Percentiles rank a stretch among this genome's conserved stretches.
These are phyloP conservation scores for Trametes hirsuta DNA, from an alignment of 1,284 basidiomycete species.

Conservation along the genomic window DNA sequence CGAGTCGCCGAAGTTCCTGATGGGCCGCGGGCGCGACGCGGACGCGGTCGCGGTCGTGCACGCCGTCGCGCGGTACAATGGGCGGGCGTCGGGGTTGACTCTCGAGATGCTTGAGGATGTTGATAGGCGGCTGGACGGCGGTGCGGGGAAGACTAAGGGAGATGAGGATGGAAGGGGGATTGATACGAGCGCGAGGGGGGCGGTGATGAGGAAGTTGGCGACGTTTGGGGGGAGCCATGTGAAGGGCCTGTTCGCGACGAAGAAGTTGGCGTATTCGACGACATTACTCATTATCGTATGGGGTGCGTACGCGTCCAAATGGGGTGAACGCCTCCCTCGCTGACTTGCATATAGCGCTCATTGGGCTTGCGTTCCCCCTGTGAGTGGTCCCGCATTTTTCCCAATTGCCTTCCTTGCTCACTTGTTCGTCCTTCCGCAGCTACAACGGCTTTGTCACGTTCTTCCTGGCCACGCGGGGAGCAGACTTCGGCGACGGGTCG, in stretches of 20 bases:
- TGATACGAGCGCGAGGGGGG: conserved; percentile 39
- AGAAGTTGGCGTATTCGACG: conserved; percentile 62
- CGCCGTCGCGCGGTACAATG: conserved; percentile 72
- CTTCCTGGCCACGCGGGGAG: conserved; percentile 58
- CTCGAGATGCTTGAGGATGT: conserved; percentile 37
- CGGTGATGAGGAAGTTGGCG: conserved; percentile 42
- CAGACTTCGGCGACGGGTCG: conserved; percentile 59
- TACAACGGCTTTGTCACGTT: conserved; percentile 65
- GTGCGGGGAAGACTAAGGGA: neutral
- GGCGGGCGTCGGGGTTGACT: conserved; percentile 45
- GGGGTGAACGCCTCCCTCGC: neutral
- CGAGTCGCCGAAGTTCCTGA: conserved; percentile 75
- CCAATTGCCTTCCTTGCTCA: neutral
- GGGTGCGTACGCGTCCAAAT: conserved; percentile 40
- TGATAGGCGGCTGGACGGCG: neutral
- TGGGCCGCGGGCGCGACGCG: conserved; percentile 68
- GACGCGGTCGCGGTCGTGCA: conserved; percentile 72
- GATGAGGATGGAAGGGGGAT: neutral
- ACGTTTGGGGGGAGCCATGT: conserved; percentile 50
- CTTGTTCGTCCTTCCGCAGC: conserved; percentile 30
- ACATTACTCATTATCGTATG: conserved; percentile 58
- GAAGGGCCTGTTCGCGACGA: conserved; percentile 59
- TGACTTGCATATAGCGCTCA: conserved; percentile 48
- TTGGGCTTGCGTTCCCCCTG: conserved; percentile 73
- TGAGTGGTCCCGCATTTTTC: conserved; percentile 32